Evolutionary conservation across 2,329 filamentous ascomycete genomes (phyloP), one percentile per base, ranked within the genome.

Genomic region (Didymosphaeria variabile): DNA sequence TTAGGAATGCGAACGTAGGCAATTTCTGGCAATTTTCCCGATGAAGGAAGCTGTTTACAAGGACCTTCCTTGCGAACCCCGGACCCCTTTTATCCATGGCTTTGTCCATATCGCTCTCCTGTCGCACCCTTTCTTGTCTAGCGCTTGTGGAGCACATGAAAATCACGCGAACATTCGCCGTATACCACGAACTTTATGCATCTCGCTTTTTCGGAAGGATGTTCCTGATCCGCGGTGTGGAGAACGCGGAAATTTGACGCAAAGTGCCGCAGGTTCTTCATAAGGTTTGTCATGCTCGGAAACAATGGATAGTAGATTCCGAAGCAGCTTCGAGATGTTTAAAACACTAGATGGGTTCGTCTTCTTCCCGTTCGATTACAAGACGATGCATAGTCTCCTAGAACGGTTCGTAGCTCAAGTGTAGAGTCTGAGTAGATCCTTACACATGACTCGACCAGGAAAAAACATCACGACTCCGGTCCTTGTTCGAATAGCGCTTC

Each of bases 161-260:
- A 10, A 40, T 40, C 38, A 34, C 29, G 47, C 47, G 47, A 50
- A 4, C 4, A 50, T 50, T 8, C n/a, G 36, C 29, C 47, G 26
- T 50, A 32, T n/a, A 3, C 29, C 47, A n/a, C 31, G 17, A 21
- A 50, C 15, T 40, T 19, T 50, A 19, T 32, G 31, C 47, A 50
- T 50, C 47, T 34, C 47, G 47, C 47, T 50, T 50, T 29, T 29
- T 29, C 29, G 17, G 46, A n/a, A 32, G 31, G 47, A 50, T 32
- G 47, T 32, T 50, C 47, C n/a, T 36, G 1, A 36, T 50, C n/a
- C 47, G 31, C 38, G 47, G 17, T 50, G 47, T 50, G 47, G 47
- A 34, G 47, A 34, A 34, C 46, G 29, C 47, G 29, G 47, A 50
- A 50, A 50, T 50, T 50, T 15, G 29, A 32, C 47, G 17, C 38